Evolutionary conservation across 371 early-diverging fungal genomes (phyloP), one percentile per base, ranked within the genome.

Genomic region (Mucor circinelloides): DNA sequence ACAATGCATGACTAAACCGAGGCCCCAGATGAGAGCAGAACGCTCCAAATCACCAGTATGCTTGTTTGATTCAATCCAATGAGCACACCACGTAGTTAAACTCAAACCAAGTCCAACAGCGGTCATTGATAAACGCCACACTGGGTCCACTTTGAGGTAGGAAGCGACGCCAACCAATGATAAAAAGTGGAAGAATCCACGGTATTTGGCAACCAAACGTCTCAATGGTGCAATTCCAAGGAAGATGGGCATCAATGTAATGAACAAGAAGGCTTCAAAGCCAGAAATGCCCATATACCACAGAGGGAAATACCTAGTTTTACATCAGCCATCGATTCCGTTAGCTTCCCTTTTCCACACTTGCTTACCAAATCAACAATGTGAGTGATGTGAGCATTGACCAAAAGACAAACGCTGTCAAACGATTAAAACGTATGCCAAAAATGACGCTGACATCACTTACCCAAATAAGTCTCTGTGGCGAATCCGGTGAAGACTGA

Each of bases 241-340:
- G n/a, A 92, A 56, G 31, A 85, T 69, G 4, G 92, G 90, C 31
- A 84, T 61, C 25, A 87, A 52, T 48, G 88, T 90, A 23, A 87
- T 81, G 30, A 93, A 81, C 64, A 94, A 75, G 55, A 89, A 88
- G 2, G 87, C 89, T 70, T 94, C 94, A 72, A 86, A 91, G 23
- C 94, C 94, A 15, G 92, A 91, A 64, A 93, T 83, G 12, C 94
- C 94, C 93, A 94, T 93, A 76, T 91, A 85, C 91, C 92, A 94
- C 56, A 94, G 76, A 19, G 94, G 94, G 70, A 94, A 94, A 70
- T 83, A 83, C 79, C 79, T 79, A 50, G 23, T 23, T 13, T 25
- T 3, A 61, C 17, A 9, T n/a, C 4, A 21, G 13, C 32, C 2
- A 12, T 21, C n/a, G n/a, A n/a, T n/a, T n/a, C 34, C 6, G 0